These are phyloP conservation scores for Blumeriella jaapii DNA, from an alignment of 2,329 filamentous ascomycete genomes.

Conservation along the genomic window DNA sequence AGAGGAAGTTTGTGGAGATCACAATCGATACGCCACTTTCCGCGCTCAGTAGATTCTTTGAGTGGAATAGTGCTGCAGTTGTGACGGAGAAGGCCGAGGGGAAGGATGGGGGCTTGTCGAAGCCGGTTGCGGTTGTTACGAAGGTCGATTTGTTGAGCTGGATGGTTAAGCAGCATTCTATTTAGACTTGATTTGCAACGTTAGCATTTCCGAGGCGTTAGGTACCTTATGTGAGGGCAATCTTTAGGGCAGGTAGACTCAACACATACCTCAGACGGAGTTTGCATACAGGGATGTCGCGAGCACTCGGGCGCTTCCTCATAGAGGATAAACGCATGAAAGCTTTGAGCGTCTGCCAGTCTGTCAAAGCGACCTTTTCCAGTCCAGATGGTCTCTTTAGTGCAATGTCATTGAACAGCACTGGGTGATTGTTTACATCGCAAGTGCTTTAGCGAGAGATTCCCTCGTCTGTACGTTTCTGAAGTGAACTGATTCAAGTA, in stretches of 20 bases:
- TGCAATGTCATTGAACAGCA: too few relatives aligned
- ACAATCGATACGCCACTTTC: conserved; percentile 78
- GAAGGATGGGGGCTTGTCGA: conserved; percentile 41
- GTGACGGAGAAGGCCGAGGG: conserved; percentile 64
- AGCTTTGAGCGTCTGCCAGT: too few relatives aligned
- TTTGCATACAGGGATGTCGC: conserved; percentile 3
- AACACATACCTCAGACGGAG: conserved; percentile 10
- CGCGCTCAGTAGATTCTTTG: conserved; percentile 82
- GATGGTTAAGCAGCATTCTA: conserved; percentile 59
- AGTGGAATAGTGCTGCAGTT: conserved; percentile 95
- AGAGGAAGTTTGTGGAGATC: conserved; percentile 82
- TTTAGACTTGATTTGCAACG: conserved; percentile 4
- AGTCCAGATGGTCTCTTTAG: too few relatives aligned
- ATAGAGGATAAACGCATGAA: neutral
- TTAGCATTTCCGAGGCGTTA: too few relatives aligned
- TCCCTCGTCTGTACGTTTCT: too few relatives aligned
- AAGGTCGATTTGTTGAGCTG: conserved; percentile 93
- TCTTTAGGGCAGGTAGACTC: conserved; percentile 13
- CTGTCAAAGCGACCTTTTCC: too few relatives aligned
- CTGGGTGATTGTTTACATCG: too few relatives aligned
- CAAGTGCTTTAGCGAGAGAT: too few relatives aligned
- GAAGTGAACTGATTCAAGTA: too few relatives aligned
- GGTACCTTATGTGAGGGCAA: too few relatives aligned
- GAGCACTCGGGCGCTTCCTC: conserved; percentile 8
- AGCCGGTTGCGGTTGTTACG: conserved; percentile 82